Evolutionary conservation across 768 basidiomycete genomes (phyloP), one percentile per base, ranked within the genome.

Genomic region (Thelephora ganbajun): DNA sequence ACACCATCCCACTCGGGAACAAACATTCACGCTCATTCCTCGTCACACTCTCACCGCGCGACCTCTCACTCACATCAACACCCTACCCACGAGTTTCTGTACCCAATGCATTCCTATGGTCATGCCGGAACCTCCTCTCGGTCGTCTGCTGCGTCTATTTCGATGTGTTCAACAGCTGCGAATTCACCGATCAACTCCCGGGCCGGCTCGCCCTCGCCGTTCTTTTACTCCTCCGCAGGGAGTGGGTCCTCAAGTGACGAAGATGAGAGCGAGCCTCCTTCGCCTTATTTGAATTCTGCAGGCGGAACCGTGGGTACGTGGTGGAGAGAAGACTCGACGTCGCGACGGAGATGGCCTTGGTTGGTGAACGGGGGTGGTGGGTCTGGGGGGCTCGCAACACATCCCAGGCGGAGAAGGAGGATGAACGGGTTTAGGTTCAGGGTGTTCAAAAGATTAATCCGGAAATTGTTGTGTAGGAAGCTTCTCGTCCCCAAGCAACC

Each of bases 401-500:
- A 18, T 14, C 39, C 39, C 39, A n/a, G 79, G 44, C 68, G 80
- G 36, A 70, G 79, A 52, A 71, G 68, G 53, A 64, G 76, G 56
- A 67, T 70, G 7, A 20, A 47, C 35, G 65, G 70, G 45, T 64
- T 67, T 46, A 55, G 70, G 33, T 57, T 73, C 46, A 70, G 80
- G 52, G 61, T 69, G 13, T 48, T 77, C 48, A 79, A 75, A 59
- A 71, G 77, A 54, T 71, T 70, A 57, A 58, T 75, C 36, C 68
- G 77, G 48, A 67, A 69, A 46, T 54, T 85, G 19, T 61, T 86
- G 23, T 71, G 81, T 50, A 30, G 26, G 9, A 81, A 82, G 62
- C 85, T 82, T 13, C 72, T 83, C 62, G 80, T 86, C 60, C 86
- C 86, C 46, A 76, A 74, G 53, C 84, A 84, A 52, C 87, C 87